phyloP scores from a whole-genome alignment of 2,329 filamentous ascomycete genomes.

The Penicillium sp. region DNA sequence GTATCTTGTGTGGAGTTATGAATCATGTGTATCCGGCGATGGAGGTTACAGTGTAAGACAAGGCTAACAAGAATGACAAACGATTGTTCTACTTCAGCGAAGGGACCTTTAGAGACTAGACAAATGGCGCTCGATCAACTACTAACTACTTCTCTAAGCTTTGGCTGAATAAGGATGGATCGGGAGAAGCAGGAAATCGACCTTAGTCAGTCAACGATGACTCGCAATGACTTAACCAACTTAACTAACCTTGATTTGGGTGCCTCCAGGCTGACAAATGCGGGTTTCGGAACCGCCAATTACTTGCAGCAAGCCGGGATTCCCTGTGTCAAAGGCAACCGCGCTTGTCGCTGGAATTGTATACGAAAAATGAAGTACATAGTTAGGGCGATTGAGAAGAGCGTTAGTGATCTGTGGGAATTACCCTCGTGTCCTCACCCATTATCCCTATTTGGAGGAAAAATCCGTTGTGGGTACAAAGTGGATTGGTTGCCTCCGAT shows the following conservation, averaged over 20 bases:
- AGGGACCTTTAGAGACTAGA: too few relatives aligned
- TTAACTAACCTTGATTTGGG: background rate
- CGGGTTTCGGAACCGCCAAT: conserved; percentile 4
- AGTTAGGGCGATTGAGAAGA: background rate
- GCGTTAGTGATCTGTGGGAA: background rate
- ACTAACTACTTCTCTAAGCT: too few relatives aligned
- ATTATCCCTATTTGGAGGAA: conserved; percentile 3
- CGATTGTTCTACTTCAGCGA: background rate
- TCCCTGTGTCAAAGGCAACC: background rate
- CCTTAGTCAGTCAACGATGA: conserved; percentile 5
- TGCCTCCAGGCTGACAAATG: conserved; percentile 7
- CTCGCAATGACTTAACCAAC: background rate
- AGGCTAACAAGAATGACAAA: background rate
- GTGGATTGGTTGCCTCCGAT: conserved; percentile 14
- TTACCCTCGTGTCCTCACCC: background rate
- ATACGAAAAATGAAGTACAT: background rate
- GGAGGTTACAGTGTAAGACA: conserved; percentile 1
- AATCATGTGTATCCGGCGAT: conserved; percentile 17
- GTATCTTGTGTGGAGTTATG: conserved; percentile 27
- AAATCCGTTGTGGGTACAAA: conserved; percentile 1
- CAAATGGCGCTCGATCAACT: too few relatives aligned
- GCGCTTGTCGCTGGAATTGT: conserved; percentile 14
- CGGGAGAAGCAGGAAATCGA: conserved; percentile 13
- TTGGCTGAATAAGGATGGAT: conserved; percentile 1
- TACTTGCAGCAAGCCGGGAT: conserved; percentile 2